Conservation (phyloP, 441 rosid species). For the Daphne laureola region DNA sequence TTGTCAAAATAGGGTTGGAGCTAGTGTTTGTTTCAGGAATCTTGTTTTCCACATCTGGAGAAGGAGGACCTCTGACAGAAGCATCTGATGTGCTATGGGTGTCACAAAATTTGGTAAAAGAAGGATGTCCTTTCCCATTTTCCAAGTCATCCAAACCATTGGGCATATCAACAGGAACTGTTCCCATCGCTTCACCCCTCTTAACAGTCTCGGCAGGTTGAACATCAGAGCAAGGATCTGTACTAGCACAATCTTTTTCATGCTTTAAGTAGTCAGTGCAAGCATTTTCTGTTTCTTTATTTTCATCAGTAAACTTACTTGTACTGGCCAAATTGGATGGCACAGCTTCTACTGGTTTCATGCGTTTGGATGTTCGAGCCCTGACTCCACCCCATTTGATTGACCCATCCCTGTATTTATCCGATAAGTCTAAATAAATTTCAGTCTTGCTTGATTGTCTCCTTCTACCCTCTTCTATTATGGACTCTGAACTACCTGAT, state of each 20-base stretch:
- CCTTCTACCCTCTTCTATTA: slow-evolving; percentile 20
- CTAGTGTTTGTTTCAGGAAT: slow-evolving; percentile 32
- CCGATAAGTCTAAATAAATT: slow-evolving; percentile 26
- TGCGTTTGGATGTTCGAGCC: slow-evolving; percentile 75
- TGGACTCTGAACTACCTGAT: slow-evolving; percentile 24
- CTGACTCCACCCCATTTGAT: slow-evolving; percentile 88
- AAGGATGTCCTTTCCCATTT: slow-evolving; percentile 27
- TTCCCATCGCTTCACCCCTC: slow-evolving; percentile 18
- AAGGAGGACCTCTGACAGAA: slow-evolving; percentile 10
- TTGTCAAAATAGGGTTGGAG: slow-evolving; percentile 34
- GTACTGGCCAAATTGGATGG: slow-evolving; percentile 27
- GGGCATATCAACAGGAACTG: slow-evolving; percentile 16
- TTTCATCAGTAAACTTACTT: slow-evolving; percentile 20
- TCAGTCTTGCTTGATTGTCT: slow-evolving; percentile 25
- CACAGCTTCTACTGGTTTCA: slow-evolving; percentile 43
- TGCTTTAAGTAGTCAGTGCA: slow-evolving; percentile 25
- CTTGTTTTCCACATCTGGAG: slow-evolving; percentile 17
- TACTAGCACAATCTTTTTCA: slow-evolving; percentile 21
- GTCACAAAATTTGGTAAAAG: slow-evolving; percentile 15
- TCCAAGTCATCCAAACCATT: slow-evolving; percentile 25
- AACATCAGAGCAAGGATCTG: slow-evolving; percentile 21
- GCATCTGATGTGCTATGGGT: slow-evolving; percentile 17
- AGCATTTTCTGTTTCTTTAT: slow-evolving; percentile 25
- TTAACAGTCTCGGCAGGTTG: slow-evolving; percentile 16
- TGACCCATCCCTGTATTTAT: slow-evolving; percentile 43